Evolutionary conservation across 257 asterid genomes (phyloP), one percentile per base, ranked within the genome.

Genomic region (Solanum chiquidenum): DNA sequence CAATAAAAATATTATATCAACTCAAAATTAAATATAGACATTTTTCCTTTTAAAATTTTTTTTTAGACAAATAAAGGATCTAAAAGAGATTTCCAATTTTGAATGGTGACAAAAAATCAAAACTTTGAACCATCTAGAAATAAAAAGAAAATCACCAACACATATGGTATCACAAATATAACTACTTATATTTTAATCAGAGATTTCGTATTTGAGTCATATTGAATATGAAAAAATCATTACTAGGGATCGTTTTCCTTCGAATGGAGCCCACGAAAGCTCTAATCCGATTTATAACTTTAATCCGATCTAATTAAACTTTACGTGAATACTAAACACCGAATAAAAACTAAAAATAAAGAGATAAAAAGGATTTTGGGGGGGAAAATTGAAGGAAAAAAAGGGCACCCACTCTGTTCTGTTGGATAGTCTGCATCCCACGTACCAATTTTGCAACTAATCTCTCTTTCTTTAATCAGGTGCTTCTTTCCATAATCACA

Each of bases 391-490:
- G 14, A 80, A 49, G 62, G 31, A 29, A 82, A 20, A 27, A 44
- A 82, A 49, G 31, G 69, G 27, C 85, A 82, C 85, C 85, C 69
- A 18, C 68, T 80, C 69, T 49, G 85, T 27, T 79, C 40, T 79
- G 85, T 82, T 82, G 42, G 69, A 82, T 49, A 49, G 85, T 86
- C 88, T 86, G 68, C 58, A 85, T 85, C 77, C 82, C 87, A 85
- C 82, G 80, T 85, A 85, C 62, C 38, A 84, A 58, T 42, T 58
- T 64, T 64, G 38, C 87, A 85, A 85, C 79, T 68, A 64, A 64
- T 68, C 62, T 68, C 64, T 42, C 64, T 38, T 34, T 85, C 38
- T 85, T 44, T 69, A 71, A 71, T 42, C 72, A 69, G 40, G 69
- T 40, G 21, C 20, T 74, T 72, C 31, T 42, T 68, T 35, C 83